Conservation (phyloP, 805 yeast genomes). For the Wickerhamomyces canadensis region DNA sequence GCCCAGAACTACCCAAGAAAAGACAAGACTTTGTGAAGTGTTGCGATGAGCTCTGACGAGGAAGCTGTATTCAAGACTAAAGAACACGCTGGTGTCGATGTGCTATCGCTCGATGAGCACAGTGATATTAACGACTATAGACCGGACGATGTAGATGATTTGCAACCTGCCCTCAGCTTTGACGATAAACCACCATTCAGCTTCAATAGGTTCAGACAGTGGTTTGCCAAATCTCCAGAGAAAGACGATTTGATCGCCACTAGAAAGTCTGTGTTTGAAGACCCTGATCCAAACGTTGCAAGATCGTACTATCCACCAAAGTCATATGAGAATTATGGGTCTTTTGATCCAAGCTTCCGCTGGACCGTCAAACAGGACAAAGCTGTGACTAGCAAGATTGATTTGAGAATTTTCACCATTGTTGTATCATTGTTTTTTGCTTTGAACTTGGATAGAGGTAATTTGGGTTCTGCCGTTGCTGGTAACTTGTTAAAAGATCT, state of each 20-base stretch:
- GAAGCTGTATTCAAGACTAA: too few relatives aligned
- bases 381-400: conserved; percentile 41
- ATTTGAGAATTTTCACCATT: conserved; percentile 46
- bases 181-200: too few relatives aligned
- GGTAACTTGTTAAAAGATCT: conserved; percentile 50
- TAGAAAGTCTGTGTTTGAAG: background rate
- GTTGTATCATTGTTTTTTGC: conserved; percentile 54
- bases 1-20: too few relatives aligned
- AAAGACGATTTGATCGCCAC: background rate
- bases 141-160: too few relatives aligned
- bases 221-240: too few relatives aligned
- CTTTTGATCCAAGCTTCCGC: conserved; percentile 48
- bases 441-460: conserved; percentile 52
- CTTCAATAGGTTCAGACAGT: too few relatives aligned
- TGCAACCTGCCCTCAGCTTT: too few relatives aligned
- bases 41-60: too few relatives aligned
- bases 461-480: conserved; percentile 51
- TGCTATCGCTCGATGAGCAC: too few relatives aligned
- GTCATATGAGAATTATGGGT: background rate
- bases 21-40: too few relatives aligned
- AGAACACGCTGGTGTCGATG: too few relatives aligned
- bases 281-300: background rate
- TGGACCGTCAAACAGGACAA: conserved; percentile 52
- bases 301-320: background rate
- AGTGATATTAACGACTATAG: too few relatives aligned